Evolutionary conservation across 371 early-diverging fungal species (phyloP).

Genomic region (Haplosporangium sp.): DNA sequence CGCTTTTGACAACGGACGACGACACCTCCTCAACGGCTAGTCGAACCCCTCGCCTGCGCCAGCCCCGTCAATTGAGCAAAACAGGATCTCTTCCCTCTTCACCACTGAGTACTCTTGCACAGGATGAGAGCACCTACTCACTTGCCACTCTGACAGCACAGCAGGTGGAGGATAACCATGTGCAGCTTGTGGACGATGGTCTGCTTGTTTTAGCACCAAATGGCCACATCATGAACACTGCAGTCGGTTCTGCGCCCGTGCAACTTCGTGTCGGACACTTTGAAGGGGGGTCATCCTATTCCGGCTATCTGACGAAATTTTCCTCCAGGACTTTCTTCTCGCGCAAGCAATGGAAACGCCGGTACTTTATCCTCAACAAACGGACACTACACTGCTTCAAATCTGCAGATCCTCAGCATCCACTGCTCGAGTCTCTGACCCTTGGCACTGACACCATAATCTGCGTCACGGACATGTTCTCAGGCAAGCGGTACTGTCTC

Average conservation of each 20-base stretch:
- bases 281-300: conserved; percentile 17
- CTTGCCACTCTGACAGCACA: background rate
- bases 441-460: conserved; percentile 40
- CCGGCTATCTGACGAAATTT: conserved; percentile 45
- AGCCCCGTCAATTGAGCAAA: conserved; percentile 19
- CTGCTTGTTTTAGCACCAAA: background rate
- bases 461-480: conserved; percentile 46
- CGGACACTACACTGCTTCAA: conserved; percentile 44
- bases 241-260: background rate
- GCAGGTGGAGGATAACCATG: no score
- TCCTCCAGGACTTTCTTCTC: conserved; percentile 46
- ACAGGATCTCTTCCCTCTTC: conserved; percentile 25
- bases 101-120: conserved; percentile 16
- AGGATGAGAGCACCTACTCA: conserved; percentile 4
- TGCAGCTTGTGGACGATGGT: background rate
- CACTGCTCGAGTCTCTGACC: conserved; percentile 35
- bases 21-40: conserved; percentile 29
- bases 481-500: conserved; percentile 49
- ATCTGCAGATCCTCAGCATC: conserved; percentile 43
- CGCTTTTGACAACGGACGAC: conserved; percentile 28
- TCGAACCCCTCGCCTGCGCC: conserved; percentile 13
- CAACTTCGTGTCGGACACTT: conserved; percentile 34
- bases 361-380: conserved; percentile 40
- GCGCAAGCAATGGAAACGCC: conserved; percentile 53
- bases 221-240: background rate